Conservation (phyloP, 179 eudicot species). For the Nepenthes alata region DNA sequence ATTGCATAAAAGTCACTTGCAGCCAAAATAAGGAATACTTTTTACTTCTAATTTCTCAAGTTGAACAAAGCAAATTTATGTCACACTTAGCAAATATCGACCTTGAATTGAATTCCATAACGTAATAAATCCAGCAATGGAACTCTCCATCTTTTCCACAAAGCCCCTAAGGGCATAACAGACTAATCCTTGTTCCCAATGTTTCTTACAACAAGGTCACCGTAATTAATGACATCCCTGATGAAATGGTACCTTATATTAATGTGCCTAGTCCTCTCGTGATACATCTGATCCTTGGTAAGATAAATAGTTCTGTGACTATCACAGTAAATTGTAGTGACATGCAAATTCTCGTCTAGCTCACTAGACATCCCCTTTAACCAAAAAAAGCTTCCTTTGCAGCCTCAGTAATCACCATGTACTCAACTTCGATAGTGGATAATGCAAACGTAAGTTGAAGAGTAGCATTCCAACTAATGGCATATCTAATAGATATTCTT, state of each 20-base stretch:
- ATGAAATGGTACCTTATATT: neutral
- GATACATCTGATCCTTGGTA: neutral
- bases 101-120: no score
- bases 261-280: neutral
- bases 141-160: no score
- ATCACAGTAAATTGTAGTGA: neutral
- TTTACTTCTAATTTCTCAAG: no score
- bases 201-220: neutral
- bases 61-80: no score
- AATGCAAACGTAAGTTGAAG: neutral
- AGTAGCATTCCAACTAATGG: neutral
- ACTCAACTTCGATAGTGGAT: neutral
- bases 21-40: no score
- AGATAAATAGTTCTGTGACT: constrained; percentile 1
- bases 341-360: neutral
- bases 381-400: constrained; percentile 1
- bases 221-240: neutral
- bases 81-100: no score
- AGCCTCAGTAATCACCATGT: constrained; percentile 1
- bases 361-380: neutral
- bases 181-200: neutral
- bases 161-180: neutral
- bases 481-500: neutral
- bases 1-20: no score
- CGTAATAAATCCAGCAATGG: no score